Evolutionary conservation across 257 asterid genomes (phyloP).

Genomic region (Thymus quinquecostatus): DNA sequence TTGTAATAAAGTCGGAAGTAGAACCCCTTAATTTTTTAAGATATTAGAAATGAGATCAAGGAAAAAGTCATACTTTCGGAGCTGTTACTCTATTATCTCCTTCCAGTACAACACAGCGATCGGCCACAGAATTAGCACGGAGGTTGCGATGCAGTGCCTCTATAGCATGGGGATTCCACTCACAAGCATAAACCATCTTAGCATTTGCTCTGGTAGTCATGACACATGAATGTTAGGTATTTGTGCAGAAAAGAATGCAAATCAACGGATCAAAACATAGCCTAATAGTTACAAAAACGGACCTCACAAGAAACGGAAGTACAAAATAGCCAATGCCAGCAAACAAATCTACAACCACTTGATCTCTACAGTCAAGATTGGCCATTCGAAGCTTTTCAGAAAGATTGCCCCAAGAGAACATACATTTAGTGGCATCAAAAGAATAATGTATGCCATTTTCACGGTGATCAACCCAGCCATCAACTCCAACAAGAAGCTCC

Average conservation of each 20-base stretch:
- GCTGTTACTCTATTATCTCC: constrained; percentile 89
- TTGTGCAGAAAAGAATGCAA: constrained; percentile 3
- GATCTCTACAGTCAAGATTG: constrained; percentile 69
- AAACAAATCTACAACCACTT: constrained; percentile 88
- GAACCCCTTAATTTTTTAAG: not conserved
- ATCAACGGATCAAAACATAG: constrained; percentile 13
- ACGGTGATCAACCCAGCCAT: constrained; percentile 95
- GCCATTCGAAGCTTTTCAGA: constrained; percentile 94
- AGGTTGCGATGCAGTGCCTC: constrained; percentile 86
- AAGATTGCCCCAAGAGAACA: constrained; percentile 99
- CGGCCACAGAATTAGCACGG: constrained; percentile 73
- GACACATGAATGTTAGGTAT: constrained; percentile 12
- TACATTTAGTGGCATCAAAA: constrained; percentile 90
- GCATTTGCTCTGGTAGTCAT: constrained; percentile 69
- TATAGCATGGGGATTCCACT: constrained; percentile 92
- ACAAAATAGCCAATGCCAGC: constrained; percentile 96
- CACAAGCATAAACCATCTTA: constrained; percentile 90
- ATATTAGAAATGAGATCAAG: not conserved
- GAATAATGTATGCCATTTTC: constrained; percentile 90
- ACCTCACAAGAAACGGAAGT: constrained; percentile 96
- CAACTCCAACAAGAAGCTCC: constrained; percentile 90
- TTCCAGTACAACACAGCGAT: constrained; percentile 77
- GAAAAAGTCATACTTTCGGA: constrained; percentile 62
- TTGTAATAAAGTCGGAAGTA: constrained; percentile 1
- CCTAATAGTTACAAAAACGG: constrained; percentile 11